Base-by-base conservation (phyloP, 2,329 filamentous ascomycete species). In the Alternaria postmessia region DNA sequence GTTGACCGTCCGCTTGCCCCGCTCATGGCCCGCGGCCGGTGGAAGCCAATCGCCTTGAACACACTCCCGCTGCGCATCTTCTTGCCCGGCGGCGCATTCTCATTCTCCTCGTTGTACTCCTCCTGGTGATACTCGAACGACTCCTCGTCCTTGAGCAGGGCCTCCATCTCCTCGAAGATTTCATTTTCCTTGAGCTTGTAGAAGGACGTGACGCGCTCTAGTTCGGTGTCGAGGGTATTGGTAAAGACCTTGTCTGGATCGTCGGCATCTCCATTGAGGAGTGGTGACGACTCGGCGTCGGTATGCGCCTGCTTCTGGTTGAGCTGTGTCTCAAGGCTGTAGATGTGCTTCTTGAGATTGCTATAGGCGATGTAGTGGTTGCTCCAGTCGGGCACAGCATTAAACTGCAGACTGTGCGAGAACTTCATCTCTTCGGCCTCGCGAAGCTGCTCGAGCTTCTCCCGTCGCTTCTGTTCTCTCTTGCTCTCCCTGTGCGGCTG, bases 361-460 rank as follows among this genome's bases (percentile, higher is more conserved):
- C 94, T 97, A 81, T 99, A 99, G 62, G 94, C 92, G 76, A 99
- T 96, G 81, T 99, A 99, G 80, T 98, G 89, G 73, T 90, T 94
- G 83, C 93, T 97, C 95, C 95, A 99, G 81, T 99, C 95, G n/a
- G 95, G 95, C 71, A 99, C 95, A 65, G 95, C 94, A 83, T 99
- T 99, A 83, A 99, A 99, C 84, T 99, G 95, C 72, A 99, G 90
- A 81, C 94, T 98, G 80, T 99, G 95, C 18, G 94, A 98, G 85
- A 99, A 99, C 89, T 98, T 98, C 95, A 99, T 99, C 76, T 93
- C 92, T 88, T 91, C 89, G 68, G 85, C 87, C 70, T 89, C 84
- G 71, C 91, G 87, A 72, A 94, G 88, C 85, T 87, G 87, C 75
- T 83, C 83, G 78, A 88, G 86, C 83, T 93, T 93, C 78, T 85